Evolutionary conservation across 2,329 filamentous ascomycete species (phyloP), one percentile per base, ranked within the genome.

Genomic region (Sarocladiaceae sp.): DNA sequence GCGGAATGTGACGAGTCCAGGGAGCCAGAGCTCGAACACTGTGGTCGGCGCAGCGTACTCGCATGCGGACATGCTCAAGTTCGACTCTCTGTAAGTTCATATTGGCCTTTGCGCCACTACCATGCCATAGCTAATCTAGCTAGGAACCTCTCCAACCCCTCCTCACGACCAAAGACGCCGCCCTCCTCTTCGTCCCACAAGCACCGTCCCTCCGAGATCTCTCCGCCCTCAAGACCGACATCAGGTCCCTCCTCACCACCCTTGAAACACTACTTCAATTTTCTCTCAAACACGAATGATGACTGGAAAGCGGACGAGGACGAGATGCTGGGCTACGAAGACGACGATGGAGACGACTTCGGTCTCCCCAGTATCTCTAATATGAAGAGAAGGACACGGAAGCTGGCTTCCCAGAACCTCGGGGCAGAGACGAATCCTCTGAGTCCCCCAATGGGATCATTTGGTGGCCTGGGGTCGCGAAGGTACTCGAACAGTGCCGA

Each of bases 1-100:
- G 60, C 75, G 73, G 56, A 66, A 70, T 54, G 55, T 57, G 18
- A 62, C 61, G 41, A 55, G 58, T 18, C 56, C 63, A 33, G 61
- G 68, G 27, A 50, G 51, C 24, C 74, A 77, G 60, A 82, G 85
- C 54, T 68, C 81, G 42, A 80, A 73, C 57, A 78, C 91, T 49
- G 86, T 98, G 27, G 85, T 97, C 48, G 93, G 93, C 54, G 93
- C 93, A 46, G 85, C 90, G 35, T 98, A 98, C 62, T 97, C 93
- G 12, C 93, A 98, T 65, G 88, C 91, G 21, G 90, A 97, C 67
- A 88, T 95, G 59, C 74, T 96, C 55, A 95, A 91, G 65, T 85
- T 91, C 58, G 87, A 88, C 58, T 79, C 82, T 21, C 56, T 91
- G 88, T 93, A 76, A 53, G 76, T 64, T 24, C 15, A 20, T 39